phyloP scores from a whole-genome alignment of 1,284 basidiomycete species.

The Malassezia pachydermatis region DNA sequence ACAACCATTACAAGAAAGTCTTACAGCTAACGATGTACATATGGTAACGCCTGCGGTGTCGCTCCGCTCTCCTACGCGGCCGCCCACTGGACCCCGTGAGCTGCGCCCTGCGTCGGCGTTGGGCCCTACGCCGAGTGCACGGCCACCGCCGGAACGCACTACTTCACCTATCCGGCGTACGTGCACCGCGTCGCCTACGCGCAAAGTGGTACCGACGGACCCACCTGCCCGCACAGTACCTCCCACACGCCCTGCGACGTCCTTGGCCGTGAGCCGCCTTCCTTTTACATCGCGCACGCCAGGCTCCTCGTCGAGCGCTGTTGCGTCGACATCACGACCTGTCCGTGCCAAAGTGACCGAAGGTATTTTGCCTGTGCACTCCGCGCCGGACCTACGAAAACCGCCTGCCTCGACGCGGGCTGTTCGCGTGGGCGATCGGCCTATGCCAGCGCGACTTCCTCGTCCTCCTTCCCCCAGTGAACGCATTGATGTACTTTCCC shows the following conservation, averaged over 20 bases:
- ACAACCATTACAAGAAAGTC: background rate
- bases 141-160: no score
- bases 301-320: background rate
- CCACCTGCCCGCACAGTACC: no score
- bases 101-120: no score
- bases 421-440: no score
- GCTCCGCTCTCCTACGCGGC: no score
- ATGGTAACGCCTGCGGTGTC: no score
- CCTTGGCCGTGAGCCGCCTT: background rate
- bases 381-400: background rate
- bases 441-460: background rate
- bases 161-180: no score
- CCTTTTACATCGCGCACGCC: background rate
- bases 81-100: no score
- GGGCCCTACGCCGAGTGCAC: no score
- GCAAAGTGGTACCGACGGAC: no score
- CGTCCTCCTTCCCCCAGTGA: background rate
- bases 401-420: background rate
- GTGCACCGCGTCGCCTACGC: no score
- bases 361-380: constrained; percentile 1
- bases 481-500: constrained; percentile 4
- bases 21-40: background rate
- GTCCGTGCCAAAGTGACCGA: constrained; percentile 17
- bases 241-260: background rate
- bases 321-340: background rate